phyloP scores from a whole-genome alignment of 192 early-diverging fungal genomes.

The Coemansia sp. region DNA sequence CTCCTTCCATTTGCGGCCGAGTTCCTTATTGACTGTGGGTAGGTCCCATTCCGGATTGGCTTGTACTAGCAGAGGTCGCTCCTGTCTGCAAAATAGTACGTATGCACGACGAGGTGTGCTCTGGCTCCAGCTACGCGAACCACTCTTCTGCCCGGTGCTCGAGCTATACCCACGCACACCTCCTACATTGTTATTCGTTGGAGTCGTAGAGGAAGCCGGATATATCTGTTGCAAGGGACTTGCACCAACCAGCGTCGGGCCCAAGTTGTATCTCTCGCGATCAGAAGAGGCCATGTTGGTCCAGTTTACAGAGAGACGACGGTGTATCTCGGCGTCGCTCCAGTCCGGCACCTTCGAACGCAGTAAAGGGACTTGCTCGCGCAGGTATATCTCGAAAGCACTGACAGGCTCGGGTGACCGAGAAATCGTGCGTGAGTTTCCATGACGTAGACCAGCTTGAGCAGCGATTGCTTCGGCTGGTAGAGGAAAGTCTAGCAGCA shows the following conservation, averaged over 20 bases:
- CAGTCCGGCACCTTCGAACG: constrained; percentile 52
- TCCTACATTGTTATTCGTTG: background rate
- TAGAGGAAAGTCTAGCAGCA: constrained; percentile 47
- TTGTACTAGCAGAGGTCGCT: constrained; percentile 36
- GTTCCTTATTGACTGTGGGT: constrained; percentile 54
- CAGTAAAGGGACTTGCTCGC: constrained; percentile 47
- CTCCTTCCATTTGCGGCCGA: constrained; percentile 54
- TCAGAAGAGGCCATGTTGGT: constrained; percentile 33
- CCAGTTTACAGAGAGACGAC: constrained; percentile 48
- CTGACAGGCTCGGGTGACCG: constrained; percentile 30
- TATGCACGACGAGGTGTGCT: constrained; percentile 52
- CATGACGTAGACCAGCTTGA: constrained; percentile 17
- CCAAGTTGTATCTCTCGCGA: constrained; percentile 33
- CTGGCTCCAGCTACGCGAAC: constrained; percentile 17
- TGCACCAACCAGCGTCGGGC: background rate
- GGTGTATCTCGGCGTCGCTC: constrained; percentile 45
- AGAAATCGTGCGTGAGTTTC: constrained; percentile 6
- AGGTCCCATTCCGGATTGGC: constrained; percentile 50
- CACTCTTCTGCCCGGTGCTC: constrained; percentile 15
- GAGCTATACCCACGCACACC: constrained; percentile 8
- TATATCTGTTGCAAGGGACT: background rate
- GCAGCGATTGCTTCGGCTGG: constrained; percentile 26
- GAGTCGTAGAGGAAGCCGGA: background rate
- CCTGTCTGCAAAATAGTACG: constrained; percentile 49
- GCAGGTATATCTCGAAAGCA: constrained; percentile 33